Evolutionary conservation across 139 green algal genomes (phyloP), one percentile per base, ranked within the genome.

Genomic region (Desmodesmus armatus): DNA sequence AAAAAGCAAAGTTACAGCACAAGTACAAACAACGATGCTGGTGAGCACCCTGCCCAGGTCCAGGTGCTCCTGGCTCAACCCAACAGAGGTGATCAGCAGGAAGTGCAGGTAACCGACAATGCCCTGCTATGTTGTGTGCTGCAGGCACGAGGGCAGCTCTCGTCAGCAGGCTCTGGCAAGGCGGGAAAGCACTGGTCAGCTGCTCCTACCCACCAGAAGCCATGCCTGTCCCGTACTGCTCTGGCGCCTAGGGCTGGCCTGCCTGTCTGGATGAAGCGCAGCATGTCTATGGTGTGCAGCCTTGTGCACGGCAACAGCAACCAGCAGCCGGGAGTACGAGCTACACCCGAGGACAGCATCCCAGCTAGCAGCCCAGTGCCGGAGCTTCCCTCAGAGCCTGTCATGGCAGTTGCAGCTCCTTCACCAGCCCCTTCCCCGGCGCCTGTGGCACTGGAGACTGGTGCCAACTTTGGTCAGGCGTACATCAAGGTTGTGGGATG

Each of bases 401-500:
- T 41, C 40, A 27, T 43, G 44, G 17, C 7, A 60, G 40, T 31
- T 29, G 37, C 41, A 77, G 41, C 78, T 27, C 7, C 78, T n/a
- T 39, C 76, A 25, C 27, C 29, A 31, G 25, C 76, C 33, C 21
- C 76, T 39, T 37, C 60, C n/a, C n/a, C n/a, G n/a, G n/a, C n/a
- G n/a, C n/a, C n/a, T n/a, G n/a, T n/a, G n/a, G n/a, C n/a, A n/a
- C n/a, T n/a, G n/a, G n/a, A n/a, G n/a, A n/a, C n/a, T n/a, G n/a
- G n/a, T n/a, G n/a, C n/a, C n/a, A n/a, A n/a, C n/a, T n/a, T n/a
- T 35, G 93, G 93, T 0, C 89, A 96, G 33, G 96, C 96, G 1
- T 73, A 82, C 58, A 98, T 99, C 90, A 98, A 98, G 88, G 96
- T 99, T 47, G 95, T 98, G 33, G 96, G 96, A 35, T 94, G 96